These are phyloP conservation scores for Mariannaea sp. DNA, from an alignment of 2,329 filamentous ascomycete genomes.

Conservation along the genomic window DNA sequence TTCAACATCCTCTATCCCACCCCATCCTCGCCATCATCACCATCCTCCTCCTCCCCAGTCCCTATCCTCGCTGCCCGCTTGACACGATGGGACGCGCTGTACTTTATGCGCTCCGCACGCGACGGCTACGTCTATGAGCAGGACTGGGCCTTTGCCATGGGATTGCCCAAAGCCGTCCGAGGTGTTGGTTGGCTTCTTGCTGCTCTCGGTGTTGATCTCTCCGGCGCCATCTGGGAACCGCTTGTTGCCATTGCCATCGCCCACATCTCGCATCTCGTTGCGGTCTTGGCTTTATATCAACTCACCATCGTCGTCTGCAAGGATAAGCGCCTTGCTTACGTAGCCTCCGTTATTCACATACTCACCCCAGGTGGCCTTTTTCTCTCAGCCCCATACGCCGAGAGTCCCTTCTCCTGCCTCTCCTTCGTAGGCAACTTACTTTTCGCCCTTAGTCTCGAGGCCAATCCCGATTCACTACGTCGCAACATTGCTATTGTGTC, in stretches of 20 bases:
- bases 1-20: slow-evolving; percentile 43
- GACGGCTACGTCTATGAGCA: slow-evolving; percentile 76
- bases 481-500: slow-evolving; percentile 60
- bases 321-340: slow-evolving; percentile 62
- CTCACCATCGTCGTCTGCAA: slow-evolving; percentile 64
- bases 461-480: slow-evolving; percentile 30
- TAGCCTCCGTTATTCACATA: slow-evolving; percentile 76
- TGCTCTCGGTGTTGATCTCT: slow-evolving; percentile 24
- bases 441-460: slow-evolving; percentile 59
- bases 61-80: slow-evolving; percentile 59
- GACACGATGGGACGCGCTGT: slow-evolving; percentile 81
- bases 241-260: slow-evolving; percentile 69
- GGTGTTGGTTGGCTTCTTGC: slow-evolving; percentile 32
- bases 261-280: slow-evolving; percentile 75
- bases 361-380: slow-evolving; percentile 89
- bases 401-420: slow-evolving; percentile 78
- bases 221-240: slow-evolving; percentile 39
- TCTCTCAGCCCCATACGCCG: slow-evolving; percentile 82
- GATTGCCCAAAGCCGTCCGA: slow-evolving; percentile 51
- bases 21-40: too few species aligned
- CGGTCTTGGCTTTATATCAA: slow-evolving; percentile 72
- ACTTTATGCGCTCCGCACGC: slow-evolving; percentile 67
- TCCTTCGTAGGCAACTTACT: slow-evolving; percentile 75
- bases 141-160: slow-evolving; percentile 78
- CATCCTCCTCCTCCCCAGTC: too few species aligned